These are phyloP conservation scores for Trichoderma lentiforme DNA, from an alignment of 2,329 filamentous ascomycete species.

Conservation along the genomic window DNA sequence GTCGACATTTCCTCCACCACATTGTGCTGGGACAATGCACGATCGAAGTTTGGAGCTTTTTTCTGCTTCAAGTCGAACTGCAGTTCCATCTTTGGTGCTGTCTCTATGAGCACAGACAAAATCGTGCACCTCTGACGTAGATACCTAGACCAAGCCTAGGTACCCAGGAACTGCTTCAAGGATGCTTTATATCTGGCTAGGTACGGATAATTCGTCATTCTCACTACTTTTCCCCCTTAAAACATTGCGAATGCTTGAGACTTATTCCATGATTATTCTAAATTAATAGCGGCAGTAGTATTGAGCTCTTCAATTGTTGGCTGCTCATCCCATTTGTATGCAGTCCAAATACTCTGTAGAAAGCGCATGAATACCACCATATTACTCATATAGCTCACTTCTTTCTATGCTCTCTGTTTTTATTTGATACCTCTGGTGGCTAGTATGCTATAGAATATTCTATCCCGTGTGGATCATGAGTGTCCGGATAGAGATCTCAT, in stretches of 20 bases:
- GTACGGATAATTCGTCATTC: not conserved
- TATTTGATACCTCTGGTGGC: not conserved
- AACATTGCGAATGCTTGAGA: not conserved
- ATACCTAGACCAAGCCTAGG: not conserved
- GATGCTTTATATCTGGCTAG: not conserved
- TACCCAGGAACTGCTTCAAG: not conserved
- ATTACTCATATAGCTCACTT: not conserved
- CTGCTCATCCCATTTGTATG: not conserved
- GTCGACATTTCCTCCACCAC: not conserved
- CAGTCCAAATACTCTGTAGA: not conserved
- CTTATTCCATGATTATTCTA: not conserved
- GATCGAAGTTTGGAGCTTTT: not conserved
- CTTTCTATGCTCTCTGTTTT: not conserved
- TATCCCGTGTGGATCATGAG: not conserved
- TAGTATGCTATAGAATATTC: not conserved
- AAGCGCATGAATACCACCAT: not conserved
- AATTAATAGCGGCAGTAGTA: not conserved
- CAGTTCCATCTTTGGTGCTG: not conserved
- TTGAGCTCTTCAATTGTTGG: not conserved
- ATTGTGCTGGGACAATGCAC: not conserved
- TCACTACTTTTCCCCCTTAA: not conserved
- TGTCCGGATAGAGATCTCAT: not conserved
- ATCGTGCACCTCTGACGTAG: not conserved
- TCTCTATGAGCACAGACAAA: not conserved
- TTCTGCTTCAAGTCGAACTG: not conserved